Base-by-base conservation (phyloP, 148 eudicot species). In the Diospyros kaki region DNA sequence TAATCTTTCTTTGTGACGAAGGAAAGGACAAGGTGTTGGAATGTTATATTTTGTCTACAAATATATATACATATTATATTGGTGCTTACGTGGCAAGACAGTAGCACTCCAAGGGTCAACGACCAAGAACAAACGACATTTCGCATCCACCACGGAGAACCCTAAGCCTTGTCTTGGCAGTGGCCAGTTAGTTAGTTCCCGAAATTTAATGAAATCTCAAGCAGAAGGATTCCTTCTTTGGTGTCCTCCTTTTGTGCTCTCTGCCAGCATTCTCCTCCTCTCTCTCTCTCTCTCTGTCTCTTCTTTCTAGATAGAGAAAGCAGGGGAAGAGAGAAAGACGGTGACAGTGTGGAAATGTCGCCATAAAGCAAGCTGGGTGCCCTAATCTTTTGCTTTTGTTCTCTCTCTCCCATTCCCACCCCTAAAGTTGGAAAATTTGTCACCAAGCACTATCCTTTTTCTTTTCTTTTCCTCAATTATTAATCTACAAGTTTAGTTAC, bases 181-280 rank as follows among this genome's bases (percentile, higher is more conserved):
- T 28, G 28, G 28, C 28, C 28, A 28, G 28, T 28, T 28, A 28
- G 28, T 28, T 28, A 28, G 28, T 28, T 28, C 28, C 28, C 28
- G 28, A 28, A 28, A 28, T 28, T 28, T 28, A 28, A 28, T 28
- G 7, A 43, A 43, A 65, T 66, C 69, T 1, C 28, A 28, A 28
- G 28, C 28, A 28, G 9, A 55, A 6, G 50, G 56, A 68, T 68
- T 68, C 71, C 71, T 68, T 50, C 71, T 50, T n/a, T n/a, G n/a
- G n/a, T n/a, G n/a, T 68, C 71, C 71, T 68, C 17, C 71, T 50
- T 50, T 56, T 68, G 55, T 28, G 14, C 56, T 42, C 71, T 12
- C 48, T 68, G 11, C 58, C 5, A 41, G 28, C 43, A n/a, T n/a
- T n/a, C n/a, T n/a, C n/a, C n/a, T n/a, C n/a, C n/a, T n/a, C n/a